A percentile compares a stretch with the other conserved stretches of the same genome.
Evolutionary conservation across 2,329 filamentous ascomycete genomes (phyloP).

Genomic region (Ophiostoma sp.): DNA sequence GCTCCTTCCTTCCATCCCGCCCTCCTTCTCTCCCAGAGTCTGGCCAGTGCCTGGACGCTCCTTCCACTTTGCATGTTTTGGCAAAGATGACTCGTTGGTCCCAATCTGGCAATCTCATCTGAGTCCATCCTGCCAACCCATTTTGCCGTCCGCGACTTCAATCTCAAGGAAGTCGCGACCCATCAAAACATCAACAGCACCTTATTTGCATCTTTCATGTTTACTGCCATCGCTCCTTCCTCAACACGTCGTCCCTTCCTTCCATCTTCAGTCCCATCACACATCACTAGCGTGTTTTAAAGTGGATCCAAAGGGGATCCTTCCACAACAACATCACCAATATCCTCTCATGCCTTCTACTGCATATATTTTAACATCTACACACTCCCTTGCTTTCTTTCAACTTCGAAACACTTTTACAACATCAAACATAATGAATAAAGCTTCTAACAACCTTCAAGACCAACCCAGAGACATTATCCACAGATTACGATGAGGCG

Average conservation of each 20-base stretch:
- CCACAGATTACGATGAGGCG: constrained; percentile 90
- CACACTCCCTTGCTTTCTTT: background rate
- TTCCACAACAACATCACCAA: background rate
- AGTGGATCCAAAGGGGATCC: background rate
- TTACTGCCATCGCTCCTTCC: background rate
- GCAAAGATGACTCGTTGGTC: background rate
- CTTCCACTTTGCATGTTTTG: background rate
- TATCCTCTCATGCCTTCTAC: background rate
- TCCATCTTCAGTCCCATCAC: background rate
- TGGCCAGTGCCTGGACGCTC: background rate
- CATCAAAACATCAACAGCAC: background rate
- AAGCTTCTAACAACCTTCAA: constrained; percentile 28
- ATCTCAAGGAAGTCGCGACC: background rate
- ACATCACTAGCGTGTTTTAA: background rate
- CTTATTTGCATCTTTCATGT: background rate
- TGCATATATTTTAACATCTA: background rate
- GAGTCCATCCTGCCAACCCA: background rate
- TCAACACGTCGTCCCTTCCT: background rate
- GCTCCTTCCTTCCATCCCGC: background rate
- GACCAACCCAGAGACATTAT: constrained; percentile 86
- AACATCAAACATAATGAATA: background rate
- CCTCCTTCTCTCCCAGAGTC: background rate
- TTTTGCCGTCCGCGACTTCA: background rate
- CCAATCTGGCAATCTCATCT: background rate
- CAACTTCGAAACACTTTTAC: background rate